phyloP scores from a whole-genome alignment of 176 grass and related monocot species.

The Zea luxurians region DNA sequence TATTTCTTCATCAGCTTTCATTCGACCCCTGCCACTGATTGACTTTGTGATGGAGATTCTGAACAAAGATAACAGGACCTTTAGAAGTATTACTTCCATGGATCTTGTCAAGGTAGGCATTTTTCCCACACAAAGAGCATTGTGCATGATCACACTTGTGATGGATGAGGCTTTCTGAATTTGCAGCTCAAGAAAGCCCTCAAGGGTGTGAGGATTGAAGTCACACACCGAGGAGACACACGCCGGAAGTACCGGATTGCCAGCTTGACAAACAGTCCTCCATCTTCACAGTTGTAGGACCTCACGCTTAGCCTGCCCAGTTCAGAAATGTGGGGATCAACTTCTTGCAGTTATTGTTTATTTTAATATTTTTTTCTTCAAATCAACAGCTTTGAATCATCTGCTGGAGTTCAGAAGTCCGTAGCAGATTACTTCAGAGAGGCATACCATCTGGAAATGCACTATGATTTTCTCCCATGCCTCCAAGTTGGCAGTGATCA shows the following conservation, averaged over 20 bases:
- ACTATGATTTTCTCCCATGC: slow-evolving; percentile 56
- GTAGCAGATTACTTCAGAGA: slow-evolving; percentile 64
- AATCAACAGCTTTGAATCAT: slow-evolving; percentile 37
- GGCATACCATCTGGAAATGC: slow-evolving; percentile 42
- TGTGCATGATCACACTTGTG: not conserved
- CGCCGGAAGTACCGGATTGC: slow-evolving; percentile 47
- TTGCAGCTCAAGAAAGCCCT: slow-evolving; percentile 58
- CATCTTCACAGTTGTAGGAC: slow-evolving; percentile 41
- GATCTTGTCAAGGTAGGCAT: slow-evolving; percentile 47
- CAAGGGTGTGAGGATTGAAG: slow-evolving; percentile 62
- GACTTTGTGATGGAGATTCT: slow-evolving; percentile 47
- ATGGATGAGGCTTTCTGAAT: not conserved
- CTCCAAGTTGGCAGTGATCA: slow-evolving; percentile 64
- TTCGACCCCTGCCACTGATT: slow-evolving; percentile 43
- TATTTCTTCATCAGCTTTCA: slow-evolving; percentile 55
- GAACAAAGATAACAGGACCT: not conserved
- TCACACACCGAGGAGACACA: slow-evolving; percentile 41
- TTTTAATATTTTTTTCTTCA: slow-evolving; percentile 11
- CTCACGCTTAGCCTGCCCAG: not conserved
- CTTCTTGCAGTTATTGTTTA: not conserved
- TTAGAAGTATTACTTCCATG: not conserved
- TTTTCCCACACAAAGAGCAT: not conserved
- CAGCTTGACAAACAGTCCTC: slow-evolving; percentile 20
- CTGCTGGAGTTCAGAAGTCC: slow-evolving; percentile 11
- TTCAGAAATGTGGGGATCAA: not conserved